Evolutionary conservation across 768 basidiomycete genomes (phyloP).

Genomic region (Trametes villosa): DNA sequence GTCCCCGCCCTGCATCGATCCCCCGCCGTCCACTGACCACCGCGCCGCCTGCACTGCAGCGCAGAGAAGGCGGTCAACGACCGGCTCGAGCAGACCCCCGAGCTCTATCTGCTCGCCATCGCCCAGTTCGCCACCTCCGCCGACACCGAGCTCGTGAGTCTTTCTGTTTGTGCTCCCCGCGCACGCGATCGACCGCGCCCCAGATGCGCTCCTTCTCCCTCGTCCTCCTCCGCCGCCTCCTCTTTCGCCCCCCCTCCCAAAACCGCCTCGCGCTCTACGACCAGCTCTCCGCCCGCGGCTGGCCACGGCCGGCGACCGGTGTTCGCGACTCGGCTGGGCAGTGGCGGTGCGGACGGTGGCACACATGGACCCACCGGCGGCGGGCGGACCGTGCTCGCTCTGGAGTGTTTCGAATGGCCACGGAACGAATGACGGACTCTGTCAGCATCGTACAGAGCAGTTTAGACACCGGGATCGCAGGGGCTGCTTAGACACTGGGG

Average conservation of each 20-base stretch:
- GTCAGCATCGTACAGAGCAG: too few species aligned
- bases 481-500: too few species aligned
- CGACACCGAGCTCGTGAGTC: constrained; percentile 78
- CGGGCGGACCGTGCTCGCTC: too few species aligned
- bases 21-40: not conserved
- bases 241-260: constrained; percentile 59
- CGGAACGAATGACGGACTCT: too few species aligned
- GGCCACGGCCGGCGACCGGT: constrained; percentile 76
- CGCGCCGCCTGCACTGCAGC: constrained; percentile 43
- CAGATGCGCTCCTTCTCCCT: constrained; percentile 88
- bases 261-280: constrained; percentile 66
- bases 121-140: constrained; percentile 79
- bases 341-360: too few species aligned
- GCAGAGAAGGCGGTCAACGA: constrained; percentile 86
- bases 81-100: constrained; percentile 74
- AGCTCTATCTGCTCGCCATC: constrained; percentile 77
- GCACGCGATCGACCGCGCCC: not conserved
- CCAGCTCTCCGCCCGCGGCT: constrained; percentile 69
- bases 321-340: too few species aligned
- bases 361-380: too few species aligned
- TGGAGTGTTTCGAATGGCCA: too few species aligned
- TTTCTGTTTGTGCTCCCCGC: not conserved
- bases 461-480: too few species aligned
- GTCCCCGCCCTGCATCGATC: constrained; percentile 8
- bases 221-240: constrained; percentile 76